Conservation (phyloP, 352 stramenopile genomes). For the Plasmopara halstedii region DNA sequence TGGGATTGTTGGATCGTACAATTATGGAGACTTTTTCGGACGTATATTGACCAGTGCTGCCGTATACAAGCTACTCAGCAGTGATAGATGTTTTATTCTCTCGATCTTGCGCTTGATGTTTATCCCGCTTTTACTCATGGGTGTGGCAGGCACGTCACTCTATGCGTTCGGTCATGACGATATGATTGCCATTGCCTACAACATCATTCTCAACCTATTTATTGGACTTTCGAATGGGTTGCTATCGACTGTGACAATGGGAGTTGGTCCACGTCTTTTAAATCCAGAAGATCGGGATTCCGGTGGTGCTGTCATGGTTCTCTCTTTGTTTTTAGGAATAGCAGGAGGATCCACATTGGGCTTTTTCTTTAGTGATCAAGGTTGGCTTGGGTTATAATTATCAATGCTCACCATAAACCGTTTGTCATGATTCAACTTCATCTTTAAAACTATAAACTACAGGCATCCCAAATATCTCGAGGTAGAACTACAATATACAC, state of each 20-base stretch:
- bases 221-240: slow-evolving; percentile 49
- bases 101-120: slow-evolving; percentile 42
- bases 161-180: slow-evolving; percentile 38
- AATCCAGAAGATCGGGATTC: slow-evolving; percentile 49
- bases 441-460: background rate
- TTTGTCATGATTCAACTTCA: no score
- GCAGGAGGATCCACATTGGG: slow-evolving; percentile 36
- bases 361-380: slow-evolving; percentile 41
- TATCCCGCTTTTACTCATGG: slow-evolving; percentile 52
- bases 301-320: slow-evolving; percentile 47
- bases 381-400: slow-evolving; percentile 38
- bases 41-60: slow-evolving; percentile 37
- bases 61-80: slow-evolving; percentile 50
- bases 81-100: slow-evolving; percentile 32
- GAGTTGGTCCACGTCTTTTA: slow-evolving; percentile 37
- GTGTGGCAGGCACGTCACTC: slow-evolving; percentile 37
- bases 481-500: slow-evolving; percentile 3
- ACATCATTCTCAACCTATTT: slow-evolving; percentile 38
- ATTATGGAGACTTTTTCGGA: slow-evolving; percentile 58
- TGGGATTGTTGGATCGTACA: slow-evolving; percentile 49
- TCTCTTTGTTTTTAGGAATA: slow-evolving; percentile 50
- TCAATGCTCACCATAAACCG: no score
- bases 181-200: slow-evolving; percentile 25
- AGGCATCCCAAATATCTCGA: background rate
- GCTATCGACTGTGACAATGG: slow-evolving; percentile 58